Conservation (phyloP, 495 filamentous ascomycete species). For the Chaetomium tenue region DNA sequence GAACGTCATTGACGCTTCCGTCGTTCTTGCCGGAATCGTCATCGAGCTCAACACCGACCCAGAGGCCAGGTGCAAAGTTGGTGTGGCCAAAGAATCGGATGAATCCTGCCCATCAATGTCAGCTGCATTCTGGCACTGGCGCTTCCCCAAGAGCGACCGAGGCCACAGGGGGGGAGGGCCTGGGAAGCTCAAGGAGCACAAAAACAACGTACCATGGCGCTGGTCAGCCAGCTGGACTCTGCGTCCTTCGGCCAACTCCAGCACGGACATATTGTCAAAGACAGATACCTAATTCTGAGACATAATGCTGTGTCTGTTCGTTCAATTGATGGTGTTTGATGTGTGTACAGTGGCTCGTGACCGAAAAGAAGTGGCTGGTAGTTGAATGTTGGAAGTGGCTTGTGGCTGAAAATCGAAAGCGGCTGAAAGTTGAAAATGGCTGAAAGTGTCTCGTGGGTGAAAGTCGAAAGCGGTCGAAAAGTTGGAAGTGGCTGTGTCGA, state of each 20-base stretch:
- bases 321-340: not conserved
- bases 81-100: slow-evolving; percentile 80
- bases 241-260: slow-evolving; percentile 47
- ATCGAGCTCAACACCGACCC: slow-evolving; percentile 87
- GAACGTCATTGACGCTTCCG: slow-evolving; percentile 81
- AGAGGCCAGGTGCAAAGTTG: slow-evolving; percentile 75
- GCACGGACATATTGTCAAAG: slow-evolving; percentile 29
- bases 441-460: too few species aligned
- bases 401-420: too few species aligned
- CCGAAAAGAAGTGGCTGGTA: not conserved
- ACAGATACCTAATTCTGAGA: slow-evolving; percentile 5
- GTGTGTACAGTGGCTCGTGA: not conserved
- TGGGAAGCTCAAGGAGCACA: not conserved
- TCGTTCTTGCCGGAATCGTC: slow-evolving; percentile 90
- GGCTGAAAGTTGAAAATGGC: too few species aligned
- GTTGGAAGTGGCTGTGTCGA: too few species aligned
- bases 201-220: slow-evolving; percentile 49
- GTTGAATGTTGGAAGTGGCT: too few species aligned
- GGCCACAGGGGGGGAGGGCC: not conserved
- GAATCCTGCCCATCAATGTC: slow-evolving; percentile 35
- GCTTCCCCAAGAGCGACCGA: not conserved
- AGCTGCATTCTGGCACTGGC: not conserved
- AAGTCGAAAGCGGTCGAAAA: not conserved
- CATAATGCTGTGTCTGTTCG: not conserved
- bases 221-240: slow-evolving; percentile 70